Percentiles rank a stretch among this genome's conserved stretches.
Evolutionary conservation across 1,284 basidiomycete genomes (phyloP).

Genomic region (Fomitopsis pinicola): DNA sequence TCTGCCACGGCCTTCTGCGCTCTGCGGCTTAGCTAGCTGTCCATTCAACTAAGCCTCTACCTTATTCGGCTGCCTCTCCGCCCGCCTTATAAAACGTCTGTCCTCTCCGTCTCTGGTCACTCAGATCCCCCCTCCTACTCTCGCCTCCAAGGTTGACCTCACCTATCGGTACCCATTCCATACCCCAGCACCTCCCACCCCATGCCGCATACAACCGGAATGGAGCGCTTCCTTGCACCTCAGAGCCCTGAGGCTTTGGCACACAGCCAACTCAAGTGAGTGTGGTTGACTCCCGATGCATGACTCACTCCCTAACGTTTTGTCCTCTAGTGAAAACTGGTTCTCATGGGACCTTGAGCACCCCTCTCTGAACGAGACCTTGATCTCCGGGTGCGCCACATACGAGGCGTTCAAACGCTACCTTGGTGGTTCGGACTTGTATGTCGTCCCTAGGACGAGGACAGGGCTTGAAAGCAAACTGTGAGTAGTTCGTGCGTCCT

Average conservation of each 20-base stretch:
- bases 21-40: not conserved
- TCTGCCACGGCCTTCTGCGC: not conserved
- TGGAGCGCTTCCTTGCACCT: conserved; percentile 72
- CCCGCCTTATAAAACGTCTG: conserved; percentile 11
- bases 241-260: conserved; percentile 71
- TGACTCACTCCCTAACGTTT: conserved; percentile 7
- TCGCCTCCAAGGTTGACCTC: conserved; percentile 1
- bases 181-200: not conserved
- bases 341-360: conserved; percentile 64
- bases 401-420: conserved; percentile 40
- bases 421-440: conserved; percentile 49
- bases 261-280: conserved; percentile 63
- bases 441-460: conserved; percentile 60
- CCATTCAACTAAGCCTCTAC: conserved; percentile 10
- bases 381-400: conserved; percentile 59
- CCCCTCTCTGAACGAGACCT: conserved; percentile 63
- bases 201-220: conserved; percentile 19
- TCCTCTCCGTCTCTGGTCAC: conserved; percentile 3
- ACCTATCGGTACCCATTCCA: not conserved
- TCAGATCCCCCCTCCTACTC: not conserved
- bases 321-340: conserved; percentile 53
- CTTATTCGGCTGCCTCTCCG: conserved; percentile 3
- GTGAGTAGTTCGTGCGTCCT: conserved; percentile 37
- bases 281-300: conserved; percentile 13
- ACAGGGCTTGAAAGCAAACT: conserved; percentile 66